Evolutionary conservation across 441 rosid genomes (phyloP).

Genomic region (Pelargonium fulgidum): DNA sequence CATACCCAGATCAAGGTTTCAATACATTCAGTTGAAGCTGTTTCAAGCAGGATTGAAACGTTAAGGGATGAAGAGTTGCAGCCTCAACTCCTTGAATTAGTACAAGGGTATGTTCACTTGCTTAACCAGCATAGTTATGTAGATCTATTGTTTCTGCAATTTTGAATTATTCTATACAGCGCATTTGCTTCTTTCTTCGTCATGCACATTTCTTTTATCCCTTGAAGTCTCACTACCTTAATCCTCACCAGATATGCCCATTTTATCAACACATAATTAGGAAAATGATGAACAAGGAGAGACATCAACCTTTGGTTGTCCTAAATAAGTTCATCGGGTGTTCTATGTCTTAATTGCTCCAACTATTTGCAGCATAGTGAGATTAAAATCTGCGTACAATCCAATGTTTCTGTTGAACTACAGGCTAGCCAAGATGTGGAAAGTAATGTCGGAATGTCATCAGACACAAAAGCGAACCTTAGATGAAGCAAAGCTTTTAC

Average conservation of each 20-base stretch:
- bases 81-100: constrained; percentile 79
- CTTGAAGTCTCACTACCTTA: too few relatives aligned
- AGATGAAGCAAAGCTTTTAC: constrained; percentile 83
- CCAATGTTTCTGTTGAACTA: constrained; percentile 10
- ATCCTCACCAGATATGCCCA: too few relatives aligned
- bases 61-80: constrained; percentile 88
- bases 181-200: too few relatives aligned
- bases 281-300: too few relatives aligned
- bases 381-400: too few relatives aligned
- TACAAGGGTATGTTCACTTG: constrained; percentile 59
- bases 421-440: constrained; percentile 91
- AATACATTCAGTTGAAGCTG: constrained; percentile 78
- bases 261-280: too few relatives aligned
- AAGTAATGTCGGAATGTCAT: constrained; percentile 90
- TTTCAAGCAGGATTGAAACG: constrained; percentile 74
- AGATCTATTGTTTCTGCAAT: too few relatives aligned
- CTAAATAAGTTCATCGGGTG: constrained; percentile 28
- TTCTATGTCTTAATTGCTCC: constrained; percentile 11
- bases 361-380: too few relatives aligned
- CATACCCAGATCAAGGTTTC: constrained; percentile 74
- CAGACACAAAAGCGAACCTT: constrained; percentile 70
- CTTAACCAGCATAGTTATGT: too few relatives aligned
- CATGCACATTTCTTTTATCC: too few relatives aligned
- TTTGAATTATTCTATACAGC: too few relatives aligned
- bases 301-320: too few relatives aligned